Evolutionary conservation across 106 monocot species (phyloP), one percentile per base, ranked within the genome.

Genomic region (Phalaenopsis equestris): DNA sequence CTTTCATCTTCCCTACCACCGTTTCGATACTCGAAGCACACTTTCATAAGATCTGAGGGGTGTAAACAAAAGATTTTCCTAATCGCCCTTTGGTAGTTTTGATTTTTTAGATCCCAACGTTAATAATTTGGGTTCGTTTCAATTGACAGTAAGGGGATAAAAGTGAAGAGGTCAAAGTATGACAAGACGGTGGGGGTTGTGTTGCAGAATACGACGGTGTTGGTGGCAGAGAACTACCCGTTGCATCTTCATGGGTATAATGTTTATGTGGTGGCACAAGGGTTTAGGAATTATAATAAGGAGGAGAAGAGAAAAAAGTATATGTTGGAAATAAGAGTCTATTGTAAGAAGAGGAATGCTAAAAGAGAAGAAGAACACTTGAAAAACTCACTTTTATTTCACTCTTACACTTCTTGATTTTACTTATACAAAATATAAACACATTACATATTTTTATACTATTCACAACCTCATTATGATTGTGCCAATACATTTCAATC

Each of bases 161-260:
- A 83, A 81, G 74, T 87, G 87, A 93, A 86, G 85, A 85, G 43
- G 80, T 2, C 90, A 68, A 84, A 45, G 85, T 90, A 85, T 64
- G 87, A 89, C 47, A 38, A 87, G 58, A 82, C 83, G 61, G 90
- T 93, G 80, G 85, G 90, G 83, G 55, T 89, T 55, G 90, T 90
- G 85, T 79, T 93, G 73, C 93, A 93, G 84, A 87, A 93, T 83
- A 93, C 93, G 41, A 85, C 88, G 64, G 24, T 93, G 9, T 11
- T 93, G n/a, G 78, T 77, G 41, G 41, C 49, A 5, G 90, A 93
- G 78, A 93, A 67, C 81, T 90, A 92, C 77, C 91, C 91, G 5
- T 5, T 92, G 5, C 91, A 92, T 73, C 85, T 92, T 6, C 91
- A 92, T 52, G 93, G 93, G 6, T 93, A 80, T 75, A 89, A 90